These are phyloP conservation scores for Lodderomyces orthopsilosis DNA, from an alignment of 1,139 yeast species.

Conservation along the genomic window DNA sequence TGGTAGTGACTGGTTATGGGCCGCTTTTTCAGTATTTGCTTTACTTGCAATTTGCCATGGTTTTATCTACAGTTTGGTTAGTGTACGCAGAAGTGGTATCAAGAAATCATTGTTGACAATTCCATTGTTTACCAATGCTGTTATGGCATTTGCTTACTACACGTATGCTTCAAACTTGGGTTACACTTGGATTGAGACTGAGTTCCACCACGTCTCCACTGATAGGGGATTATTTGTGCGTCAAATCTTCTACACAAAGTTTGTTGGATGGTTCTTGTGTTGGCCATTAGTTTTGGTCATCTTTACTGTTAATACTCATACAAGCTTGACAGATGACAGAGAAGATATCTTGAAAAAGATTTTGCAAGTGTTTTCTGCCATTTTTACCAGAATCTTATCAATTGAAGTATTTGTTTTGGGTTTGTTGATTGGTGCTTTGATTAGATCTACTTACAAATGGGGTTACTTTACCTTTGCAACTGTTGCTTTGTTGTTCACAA, in stretches of 20 bases:
- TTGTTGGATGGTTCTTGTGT: slow-evolving; percentile 65
- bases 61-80: slow-evolving; percentile 36
- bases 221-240: slow-evolving; percentile 42
- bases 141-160: slow-evolving; percentile 53
- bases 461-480: slow-evolving; percentile 52
- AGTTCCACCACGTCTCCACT: slow-evolving; percentile 49
- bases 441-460: slow-evolving; percentile 62
- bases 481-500: slow-evolving; percentile 38
- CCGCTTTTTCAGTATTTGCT: slow-evolving; percentile 53
- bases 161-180: slow-evolving; percentile 70
- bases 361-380: slow-evolving; percentile 23
- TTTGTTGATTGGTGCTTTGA: slow-evolving; percentile 52
- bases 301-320: slow-evolving; percentile 44
- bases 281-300: slow-evolving; percentile 54
- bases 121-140: slow-evolving; percentile 45
- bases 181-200: slow-evolving; percentile 52
- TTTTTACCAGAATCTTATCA: slow-evolving; percentile 35
- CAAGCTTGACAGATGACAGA: slow-evolving; percentile 18
- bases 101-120: slow-evolving; percentile 44
- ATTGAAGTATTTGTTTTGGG: slow-evolving; percentile 52
- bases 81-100: slow-evolving; percentile 29
- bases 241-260: slow-evolving; percentile 65
- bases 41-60: slow-evolving; percentile 42
- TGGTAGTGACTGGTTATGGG: slow-evolving; percentile 74
- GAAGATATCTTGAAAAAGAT: slow-evolving; percentile 23